Conservation (phyloP, 2,329 filamentous ascomycete genomes). For the Penicillium sp. region DNA sequence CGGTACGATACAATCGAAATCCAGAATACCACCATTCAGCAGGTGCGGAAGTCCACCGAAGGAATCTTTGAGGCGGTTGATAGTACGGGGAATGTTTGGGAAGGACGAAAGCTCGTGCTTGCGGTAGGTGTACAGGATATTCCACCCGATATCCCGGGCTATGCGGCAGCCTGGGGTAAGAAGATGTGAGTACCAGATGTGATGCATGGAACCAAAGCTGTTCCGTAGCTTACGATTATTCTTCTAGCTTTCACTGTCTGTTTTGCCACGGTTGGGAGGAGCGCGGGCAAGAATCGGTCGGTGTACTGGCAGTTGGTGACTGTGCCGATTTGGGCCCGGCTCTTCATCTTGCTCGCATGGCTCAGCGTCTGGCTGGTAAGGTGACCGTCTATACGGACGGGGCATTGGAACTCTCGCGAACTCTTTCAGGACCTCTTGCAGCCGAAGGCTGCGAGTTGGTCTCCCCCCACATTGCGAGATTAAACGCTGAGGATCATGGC, state of each 20-base stretch:
- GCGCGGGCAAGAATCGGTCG: conserved; percentile 50
- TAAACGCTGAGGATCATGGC: neutral
- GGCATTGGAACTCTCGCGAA: neutral
- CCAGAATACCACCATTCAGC: neutral
- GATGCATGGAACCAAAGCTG: neutral
- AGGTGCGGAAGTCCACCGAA: neutral
- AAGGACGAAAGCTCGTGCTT: neutral
- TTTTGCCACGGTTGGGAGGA: conserved; percentile 66
- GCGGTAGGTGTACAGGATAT: neutral
- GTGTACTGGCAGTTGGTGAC: conserved; percentile 2
- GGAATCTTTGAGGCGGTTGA: neutral
- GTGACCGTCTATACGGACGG: neutral
- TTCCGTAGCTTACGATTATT: neutral
- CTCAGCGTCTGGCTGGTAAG: neutral
- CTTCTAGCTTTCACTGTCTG: conserved; percentile 59
- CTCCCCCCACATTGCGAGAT: neutral
- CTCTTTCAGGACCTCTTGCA: neutral
- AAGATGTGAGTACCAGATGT: neutral
- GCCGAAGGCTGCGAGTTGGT: neutral
- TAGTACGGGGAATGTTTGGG: neutral
- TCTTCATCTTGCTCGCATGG: neutral
- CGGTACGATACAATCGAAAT: conserved; percentile 37
- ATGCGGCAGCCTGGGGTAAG: neutral
- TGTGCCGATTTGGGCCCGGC: neutral
- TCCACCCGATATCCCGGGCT: neutral